Evolutionary conservation across 2,329 filamentous ascomycete species (phyloP).

Genomic region (Epichloe typhina): DNA sequence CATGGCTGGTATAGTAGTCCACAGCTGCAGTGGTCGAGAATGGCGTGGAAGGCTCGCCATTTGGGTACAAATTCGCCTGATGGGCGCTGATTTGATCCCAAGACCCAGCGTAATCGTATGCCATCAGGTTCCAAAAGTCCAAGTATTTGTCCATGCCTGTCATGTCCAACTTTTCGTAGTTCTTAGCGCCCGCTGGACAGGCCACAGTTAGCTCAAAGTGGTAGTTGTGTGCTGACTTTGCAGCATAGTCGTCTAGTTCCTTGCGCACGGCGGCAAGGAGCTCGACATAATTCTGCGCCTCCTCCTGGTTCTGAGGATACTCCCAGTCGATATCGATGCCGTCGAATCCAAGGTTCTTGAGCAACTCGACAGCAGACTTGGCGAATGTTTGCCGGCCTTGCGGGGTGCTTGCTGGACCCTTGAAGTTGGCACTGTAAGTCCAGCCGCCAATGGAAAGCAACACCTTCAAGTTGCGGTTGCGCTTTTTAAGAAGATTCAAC

Average conservation of each 20-base stretch:
- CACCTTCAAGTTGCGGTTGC: conserved; percentile 72
- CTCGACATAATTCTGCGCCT: conserved; percentile 46
- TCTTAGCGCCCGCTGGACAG: conserved; percentile 47
- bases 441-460: conserved; percentile 83
- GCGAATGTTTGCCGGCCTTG: conserved; percentile 62
- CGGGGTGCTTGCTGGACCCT: conserved; percentile 56
- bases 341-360: conserved; percentile 72
- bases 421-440: conserved; percentile 82
- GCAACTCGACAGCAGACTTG: conserved; percentile 54
- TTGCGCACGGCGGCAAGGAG: conserved; percentile 42
- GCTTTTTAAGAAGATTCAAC: conserved; percentile 68
- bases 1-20: conserved; percentile 51
- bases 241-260: conserved; percentile 45
- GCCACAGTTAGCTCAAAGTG: conserved; percentile 55
- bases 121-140: conserved; percentile 75
- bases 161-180: conserved; percentile 51
- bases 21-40: conserved; percentile 65
- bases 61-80: conserved; percentile 62
- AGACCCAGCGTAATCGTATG: conserved; percentile 75
- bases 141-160: conserved; percentile 49
- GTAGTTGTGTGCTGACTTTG: conserved; percentile 25
- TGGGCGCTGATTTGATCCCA: conserved; percentile 66
- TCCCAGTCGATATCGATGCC: conserved; percentile 59
- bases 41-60: conserved; percentile 53
- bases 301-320: conserved; percentile 40